These are phyloP conservation scores for Cercospora sp. DNA, from an alignment of 2,329 filamentous ascomycete genomes.

Conservation along the genomic window DNA sequence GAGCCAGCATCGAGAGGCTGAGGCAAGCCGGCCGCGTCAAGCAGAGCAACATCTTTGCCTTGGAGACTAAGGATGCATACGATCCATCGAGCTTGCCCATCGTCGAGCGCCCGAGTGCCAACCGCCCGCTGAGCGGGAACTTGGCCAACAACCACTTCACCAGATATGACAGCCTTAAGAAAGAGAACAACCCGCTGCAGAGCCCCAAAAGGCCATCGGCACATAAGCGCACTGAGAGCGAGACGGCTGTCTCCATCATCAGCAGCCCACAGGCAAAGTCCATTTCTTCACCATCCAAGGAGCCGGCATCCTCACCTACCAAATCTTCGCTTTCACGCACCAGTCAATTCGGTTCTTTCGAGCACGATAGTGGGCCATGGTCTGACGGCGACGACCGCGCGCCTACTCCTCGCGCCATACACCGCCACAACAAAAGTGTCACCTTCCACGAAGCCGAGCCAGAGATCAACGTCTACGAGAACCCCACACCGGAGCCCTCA, in stretches of 20 bases:
- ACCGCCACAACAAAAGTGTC: slow-evolving; percentile 91
- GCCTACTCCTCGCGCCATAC: slow-evolving; percentile 66
- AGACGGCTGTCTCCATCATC: slow-evolving; percentile 59
- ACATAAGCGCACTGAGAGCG: slow-evolving; percentile 56
- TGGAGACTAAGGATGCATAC: slow-evolving; percentile 90
- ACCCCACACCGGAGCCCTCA: slow-evolving; percentile 95
- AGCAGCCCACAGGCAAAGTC: slow-evolving; percentile 47
- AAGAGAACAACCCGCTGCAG: slow-evolving; percentile 40
- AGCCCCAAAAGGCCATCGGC: slow-evolving; percentile 32
- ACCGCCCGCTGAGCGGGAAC: slow-evolving; percentile 56
- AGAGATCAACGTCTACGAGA: slow-evolving; percentile 95
- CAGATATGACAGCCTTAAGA: slow-evolving; percentile 53
- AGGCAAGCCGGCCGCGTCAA: slow-evolving; percentile 94
- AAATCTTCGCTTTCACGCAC: slow-evolving; percentile 82
- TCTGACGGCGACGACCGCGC: slow-evolving; percentile 63
- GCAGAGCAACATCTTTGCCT: slow-evolving; percentile 95
- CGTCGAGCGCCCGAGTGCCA: slow-evolving; percentile 75
- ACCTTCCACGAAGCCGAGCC: slow-evolving; percentile 94
- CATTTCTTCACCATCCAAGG: slow-evolving; percentile 50
- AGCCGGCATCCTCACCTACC: slow-evolving; percentile 72
- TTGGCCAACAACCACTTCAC: slow-evolving; percentile 71
- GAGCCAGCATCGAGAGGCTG: slow-evolving; percentile 91
- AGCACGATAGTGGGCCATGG: slow-evolving; percentile 49
- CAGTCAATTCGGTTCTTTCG: slow-evolving; percentile 57
- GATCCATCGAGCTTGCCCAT: slow-evolving; percentile 75